A percentile compares a stretch with the other conserved stretches of the same genome.
phyloP scores from a whole-genome alignment of 257 asterid genomes.

The Nicotiana undulata region DNA sequence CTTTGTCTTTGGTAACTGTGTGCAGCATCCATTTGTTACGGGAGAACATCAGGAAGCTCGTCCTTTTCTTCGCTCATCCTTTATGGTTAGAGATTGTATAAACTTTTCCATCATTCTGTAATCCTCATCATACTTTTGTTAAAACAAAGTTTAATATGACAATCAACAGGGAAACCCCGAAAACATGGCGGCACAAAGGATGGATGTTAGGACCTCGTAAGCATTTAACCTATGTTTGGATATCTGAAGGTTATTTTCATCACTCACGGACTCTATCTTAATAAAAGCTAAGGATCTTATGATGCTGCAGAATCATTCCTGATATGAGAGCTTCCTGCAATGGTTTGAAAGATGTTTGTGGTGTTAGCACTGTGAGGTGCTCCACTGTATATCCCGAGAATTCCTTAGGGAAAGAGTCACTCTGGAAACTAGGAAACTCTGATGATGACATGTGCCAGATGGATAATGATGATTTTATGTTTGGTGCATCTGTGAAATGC shows the following conservation, averaged over 20 bases:
- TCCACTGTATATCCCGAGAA: slow-evolving; percentile 46
- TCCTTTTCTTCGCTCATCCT: slow-evolving; percentile 45
- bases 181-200: slow-evolving; percentile 39
- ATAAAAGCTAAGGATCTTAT: slow-evolving; percentile 9
- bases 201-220: slow-evolving; percentile 60
- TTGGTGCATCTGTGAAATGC: slow-evolving; percentile 54
- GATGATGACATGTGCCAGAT: slow-evolving; percentile 91
- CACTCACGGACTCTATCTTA: background rate
- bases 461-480: slow-evolving; percentile 57
- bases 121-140: background rate
- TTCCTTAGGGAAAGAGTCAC: slow-evolving; percentile 39
- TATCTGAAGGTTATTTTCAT: slow-evolving; percentile 1
- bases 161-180: slow-evolving; percentile 55
- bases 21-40: slow-evolving; percentile 96
- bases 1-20: slow-evolving; percentile 18
- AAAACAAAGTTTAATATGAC: background rate
- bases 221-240: slow-evolving; percentile 18
- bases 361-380: slow-evolving; percentile 40
- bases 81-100: slow-evolving; percentile 43
- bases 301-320: slow-evolving; percentile 50
- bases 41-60: slow-evolving; percentile 58
- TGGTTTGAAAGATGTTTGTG: slow-evolving; percentile 56
- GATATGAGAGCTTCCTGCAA: slow-evolving; percentile 50
- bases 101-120: slow-evolving; percentile 3
- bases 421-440: slow-evolving; percentile 62